phyloP scores from a whole-genome alignment of 768 basidiomycete species.

The Crepidotus variabilis region DNA sequence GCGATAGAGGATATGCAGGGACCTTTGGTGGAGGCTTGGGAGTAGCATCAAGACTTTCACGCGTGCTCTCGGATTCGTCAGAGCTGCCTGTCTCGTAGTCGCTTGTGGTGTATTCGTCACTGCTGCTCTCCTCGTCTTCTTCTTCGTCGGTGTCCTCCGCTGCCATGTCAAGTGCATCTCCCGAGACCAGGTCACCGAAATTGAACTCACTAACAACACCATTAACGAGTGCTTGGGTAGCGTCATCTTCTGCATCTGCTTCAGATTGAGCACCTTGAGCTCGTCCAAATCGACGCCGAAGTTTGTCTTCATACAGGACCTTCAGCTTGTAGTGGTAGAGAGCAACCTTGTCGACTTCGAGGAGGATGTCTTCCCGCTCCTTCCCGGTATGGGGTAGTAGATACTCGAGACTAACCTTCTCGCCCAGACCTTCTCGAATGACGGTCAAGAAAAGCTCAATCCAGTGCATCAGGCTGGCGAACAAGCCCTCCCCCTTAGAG shows the following conservation, averaged over 20 bases:
- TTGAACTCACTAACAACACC: constrained; percentile 78
- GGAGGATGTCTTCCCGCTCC: constrained; percentile 73
- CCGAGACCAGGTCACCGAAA: constrained; percentile 75
- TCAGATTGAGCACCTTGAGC: constrained; percentile 40
- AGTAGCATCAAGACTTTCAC: constrained; percentile 1
- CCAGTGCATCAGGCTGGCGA: constrained; percentile 94
- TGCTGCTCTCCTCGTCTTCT: constrained; percentile 14
- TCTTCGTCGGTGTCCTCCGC: constrained; percentile 66
- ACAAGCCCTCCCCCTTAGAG: constrained; percentile 91
- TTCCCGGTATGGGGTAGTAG: constrained; percentile 79
- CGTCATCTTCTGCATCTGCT: constrained; percentile 77
- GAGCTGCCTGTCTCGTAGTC: constrained; percentile 35
- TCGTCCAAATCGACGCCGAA: constrained; percentile 80
- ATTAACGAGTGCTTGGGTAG: constrained; percentile 75
- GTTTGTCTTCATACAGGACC: constrained; percentile 86
- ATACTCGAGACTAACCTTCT: constrained; percentile 78
- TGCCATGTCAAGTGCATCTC: constrained; percentile 76
- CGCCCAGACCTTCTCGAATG: constrained; percentile 84
- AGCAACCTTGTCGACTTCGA: constrained; percentile 86
- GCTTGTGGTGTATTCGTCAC: constrained; percentile 38
- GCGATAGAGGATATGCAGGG: neutral
- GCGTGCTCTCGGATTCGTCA: constrained; percentile 25
- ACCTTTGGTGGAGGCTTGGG: constrained; percentile 8
- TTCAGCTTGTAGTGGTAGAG: constrained; percentile 94
- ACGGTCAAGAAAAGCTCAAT: constrained; percentile 91